These are phyloP conservation scores for Aspergillus floridensis DNA, from an alignment of 2,329 filamentous ascomycete species.

Conservation along the genomic window DNA sequence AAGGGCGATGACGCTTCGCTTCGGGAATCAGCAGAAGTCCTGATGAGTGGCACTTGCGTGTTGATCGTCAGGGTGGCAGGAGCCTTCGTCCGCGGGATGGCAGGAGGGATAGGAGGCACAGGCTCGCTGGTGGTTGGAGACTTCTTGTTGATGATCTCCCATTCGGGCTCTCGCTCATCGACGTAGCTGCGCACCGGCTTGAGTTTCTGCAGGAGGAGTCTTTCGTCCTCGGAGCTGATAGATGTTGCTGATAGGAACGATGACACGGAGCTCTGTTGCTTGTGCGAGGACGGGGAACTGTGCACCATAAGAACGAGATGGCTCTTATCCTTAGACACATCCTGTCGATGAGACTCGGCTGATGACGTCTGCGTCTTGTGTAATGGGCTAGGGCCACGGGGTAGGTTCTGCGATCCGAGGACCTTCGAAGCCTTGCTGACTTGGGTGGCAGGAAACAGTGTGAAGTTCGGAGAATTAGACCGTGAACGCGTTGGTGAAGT, in stretches of 20 bases:
- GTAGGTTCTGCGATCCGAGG: constrained; percentile 32
- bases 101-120: not conserved
- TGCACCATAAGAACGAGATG: constrained; percentile 10
- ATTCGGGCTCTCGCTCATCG: constrained; percentile 21
- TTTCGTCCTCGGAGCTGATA: constrained; percentile 15
- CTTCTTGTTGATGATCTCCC: constrained; percentile 24
- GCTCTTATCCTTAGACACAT: constrained; percentile 15
- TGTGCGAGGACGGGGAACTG: constrained; percentile 11
- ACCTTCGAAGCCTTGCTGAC: constrained; percentile 30
- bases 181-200: constrained; percentile 17
- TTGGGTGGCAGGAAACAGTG: constrained; percentile 37
- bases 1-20: not conserved
- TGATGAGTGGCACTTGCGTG: constrained; percentile 7
- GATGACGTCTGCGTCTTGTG: constrained; percentile 22
- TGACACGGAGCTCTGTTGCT: constrained; percentile 17
- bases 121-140: not conserved
- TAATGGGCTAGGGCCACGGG: constrained; percentile 26
- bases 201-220: constrained; percentile 15
- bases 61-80: constrained; percentile 13
- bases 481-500: constrained; percentile 36
- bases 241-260: constrained; percentile 19
- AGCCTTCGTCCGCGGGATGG: not conserved
- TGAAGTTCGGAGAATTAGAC: constrained; percentile 38
- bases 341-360: constrained; percentile 16
- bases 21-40: not conserved